A percentile compares a stretch with the other conserved stretches of the same genome.
Conservation (phyloP, 345 rosid genomes). For the Adansonia digitata region DNA sequence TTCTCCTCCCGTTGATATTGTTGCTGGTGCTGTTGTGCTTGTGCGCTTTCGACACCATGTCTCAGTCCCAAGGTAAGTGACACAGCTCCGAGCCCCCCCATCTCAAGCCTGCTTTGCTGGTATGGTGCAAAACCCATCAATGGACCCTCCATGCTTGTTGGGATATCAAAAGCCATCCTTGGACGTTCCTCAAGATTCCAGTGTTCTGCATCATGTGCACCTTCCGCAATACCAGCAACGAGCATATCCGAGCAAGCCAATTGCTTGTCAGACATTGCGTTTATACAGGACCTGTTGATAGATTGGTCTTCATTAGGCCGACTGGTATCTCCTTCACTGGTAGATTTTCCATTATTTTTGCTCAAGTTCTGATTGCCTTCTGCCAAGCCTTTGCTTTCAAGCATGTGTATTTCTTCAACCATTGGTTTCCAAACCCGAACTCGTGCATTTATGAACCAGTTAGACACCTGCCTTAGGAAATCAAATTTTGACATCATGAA, state of each 20-base stretch:
- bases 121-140: constrained; percentile 34
- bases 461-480: constrained; percentile 41
- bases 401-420: constrained; percentile 66
- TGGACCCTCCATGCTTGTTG: constrained; percentile 33
- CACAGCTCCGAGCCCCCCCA: constrained; percentile 40
- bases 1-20: constrained; percentile 29
- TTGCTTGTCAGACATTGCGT: constrained; percentile 18
- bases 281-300: constrained; percentile 19
- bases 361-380: constrained; percentile 22
- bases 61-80: constrained; percentile 54
- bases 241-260: constrained; percentile 20
- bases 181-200: constrained; percentile 45
- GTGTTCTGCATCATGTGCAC: constrained; percentile 10
- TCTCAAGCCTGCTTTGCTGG: constrained; percentile 32
- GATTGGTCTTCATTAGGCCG: constrained; percentile 20
- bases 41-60: constrained; percentile 42
- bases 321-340: constrained; percentile 20
- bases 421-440: constrained; percentile 65
- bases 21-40: constrained; percentile 35
- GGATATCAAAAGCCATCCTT: constrained; percentile 29
- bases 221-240: constrained; percentile 13
- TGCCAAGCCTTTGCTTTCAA: constrained; percentile 38
- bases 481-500: not conserved
- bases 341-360: constrained; percentile 15
- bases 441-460: constrained; percentile 65